Conservation (phyloP, 257 asterid species). For the Solanum neorickii region DNA sequence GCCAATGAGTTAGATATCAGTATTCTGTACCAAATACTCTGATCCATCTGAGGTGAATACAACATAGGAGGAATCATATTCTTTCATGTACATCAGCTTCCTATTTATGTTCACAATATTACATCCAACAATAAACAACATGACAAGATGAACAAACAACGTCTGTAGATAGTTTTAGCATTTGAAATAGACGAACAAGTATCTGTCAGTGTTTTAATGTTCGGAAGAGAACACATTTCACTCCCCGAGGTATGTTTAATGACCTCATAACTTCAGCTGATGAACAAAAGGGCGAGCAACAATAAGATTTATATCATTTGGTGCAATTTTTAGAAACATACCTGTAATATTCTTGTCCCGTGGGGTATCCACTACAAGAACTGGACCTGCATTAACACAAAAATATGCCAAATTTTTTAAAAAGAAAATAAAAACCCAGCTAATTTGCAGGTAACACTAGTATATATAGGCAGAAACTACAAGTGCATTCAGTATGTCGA, state of each 20-base stretch:
- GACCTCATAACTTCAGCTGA: slow-evolving; percentile 10
- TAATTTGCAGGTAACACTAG: neutral
- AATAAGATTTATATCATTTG: neutral
- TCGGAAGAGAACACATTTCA: slow-evolving; percentile 8
- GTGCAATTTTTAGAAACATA: neutral
- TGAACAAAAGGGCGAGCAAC: neutral
- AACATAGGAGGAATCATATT: slow-evolving; percentile 1
- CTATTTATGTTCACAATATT: neutral
- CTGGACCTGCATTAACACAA: neutral
- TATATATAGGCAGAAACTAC: no score
- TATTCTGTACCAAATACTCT: slow-evolving; percentile 12
- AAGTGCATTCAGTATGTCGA: neutral
- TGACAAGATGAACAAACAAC: neutral
- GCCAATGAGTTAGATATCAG: slow-evolving; percentile 19
- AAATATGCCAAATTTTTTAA: neutral
- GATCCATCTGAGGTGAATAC: slow-evolving; percentile 24
- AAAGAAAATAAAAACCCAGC: no score
- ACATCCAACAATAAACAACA: neutral
- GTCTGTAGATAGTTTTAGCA: neutral
- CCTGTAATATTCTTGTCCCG: neutral
- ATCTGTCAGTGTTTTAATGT: slow-evolving; percentile 15
- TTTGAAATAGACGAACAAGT: neutral
- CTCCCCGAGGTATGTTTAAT: slow-evolving; percentile 7
- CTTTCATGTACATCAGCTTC: slow-evolving; percentile 6
- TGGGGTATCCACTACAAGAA: slow-evolving; percentile 4